These are phyloP conservation scores for Tolypocladium guangdongense DNA, from an alignment of 2,329 filamentous ascomycete genomes.

Conservation along the genomic window DNA sequence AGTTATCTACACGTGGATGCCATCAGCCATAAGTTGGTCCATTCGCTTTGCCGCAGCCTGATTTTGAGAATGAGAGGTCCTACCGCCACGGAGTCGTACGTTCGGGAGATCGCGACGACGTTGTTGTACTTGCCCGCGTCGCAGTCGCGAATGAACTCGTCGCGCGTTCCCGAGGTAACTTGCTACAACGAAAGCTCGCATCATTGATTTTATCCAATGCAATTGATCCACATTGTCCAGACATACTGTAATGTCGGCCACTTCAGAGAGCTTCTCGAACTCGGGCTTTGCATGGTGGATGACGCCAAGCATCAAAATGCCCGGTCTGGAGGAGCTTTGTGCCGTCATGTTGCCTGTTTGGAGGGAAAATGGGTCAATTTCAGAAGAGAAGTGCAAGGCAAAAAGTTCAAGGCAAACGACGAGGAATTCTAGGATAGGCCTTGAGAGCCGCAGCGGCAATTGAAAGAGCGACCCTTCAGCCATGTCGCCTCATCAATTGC, in stretches of 20 bases:
- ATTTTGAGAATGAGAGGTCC: background rate
- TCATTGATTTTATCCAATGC: background rate
- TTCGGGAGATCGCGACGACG: constrained; percentile 48
- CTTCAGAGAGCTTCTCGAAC: constrained; percentile 7
- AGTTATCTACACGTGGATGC: constrained; percentile 31
- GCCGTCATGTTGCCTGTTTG: background rate
- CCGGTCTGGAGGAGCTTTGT: background rate
- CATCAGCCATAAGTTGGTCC: background rate
- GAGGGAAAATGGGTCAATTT: background rate
- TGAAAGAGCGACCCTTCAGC: background rate
- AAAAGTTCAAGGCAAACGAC: background rate
- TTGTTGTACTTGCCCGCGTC: constrained; percentile 44
- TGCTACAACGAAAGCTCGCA: constrained; percentile 1
- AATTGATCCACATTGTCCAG: background rate
- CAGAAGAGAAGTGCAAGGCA: background rate
- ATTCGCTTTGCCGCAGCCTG: too few relatives aligned
- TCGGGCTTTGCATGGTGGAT: constrained; percentile 8
- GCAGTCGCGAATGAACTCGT: constrained; percentile 32
- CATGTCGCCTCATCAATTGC: background rate
- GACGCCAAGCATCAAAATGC: constrained; percentile 9
- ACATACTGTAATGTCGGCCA: constrained; percentile 7
- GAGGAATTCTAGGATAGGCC: background rate
- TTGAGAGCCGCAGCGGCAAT: too few relatives aligned
- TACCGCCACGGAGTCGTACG: constrained; percentile 22
- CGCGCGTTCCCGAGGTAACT: constrained; percentile 6